Evolutionary conservation across 2,329 filamentous ascomycete genomes (phyloP).

Genomic region (Cercospora sp.): DNA sequence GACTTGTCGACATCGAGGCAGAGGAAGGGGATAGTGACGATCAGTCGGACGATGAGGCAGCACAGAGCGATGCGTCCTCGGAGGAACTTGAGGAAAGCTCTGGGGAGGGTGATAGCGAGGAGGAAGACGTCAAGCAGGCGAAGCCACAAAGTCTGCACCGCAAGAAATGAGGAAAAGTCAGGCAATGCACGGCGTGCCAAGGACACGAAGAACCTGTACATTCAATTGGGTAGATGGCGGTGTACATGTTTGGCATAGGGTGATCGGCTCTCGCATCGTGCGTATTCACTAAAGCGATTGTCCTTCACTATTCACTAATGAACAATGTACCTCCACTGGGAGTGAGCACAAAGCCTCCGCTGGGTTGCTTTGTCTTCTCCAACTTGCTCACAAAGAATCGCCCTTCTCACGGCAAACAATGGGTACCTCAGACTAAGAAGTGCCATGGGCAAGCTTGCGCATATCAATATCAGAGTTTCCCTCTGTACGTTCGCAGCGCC

Average conservation of each 20-base stretch:
- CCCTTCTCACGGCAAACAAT: background rate
- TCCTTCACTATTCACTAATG: background rate
- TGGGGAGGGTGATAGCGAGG: slow-evolving; percentile 41
- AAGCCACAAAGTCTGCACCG: slow-evolving; percentile 26
- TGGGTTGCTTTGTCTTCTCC: background rate
- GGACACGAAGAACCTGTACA: slow-evolving; percentile 2
- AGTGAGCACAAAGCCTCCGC: background rate
- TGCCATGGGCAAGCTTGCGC: background rate
- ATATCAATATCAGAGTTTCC: background rate
- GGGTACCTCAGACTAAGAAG: background rate
- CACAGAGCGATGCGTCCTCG: slow-evolving; percentile 14
- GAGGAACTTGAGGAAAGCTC: slow-evolving; percentile 48
- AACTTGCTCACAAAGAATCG: background rate
- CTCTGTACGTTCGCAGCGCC: background rate
- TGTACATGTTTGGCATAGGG: slow-evolving; percentile 15
- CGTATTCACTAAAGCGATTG: background rate
- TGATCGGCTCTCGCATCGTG: background rate
- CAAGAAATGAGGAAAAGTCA: slow-evolving; percentile 18
- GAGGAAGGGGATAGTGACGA: slow-evolving; percentile 50
- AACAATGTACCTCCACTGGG: background rate
- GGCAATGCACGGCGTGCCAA: background rate
- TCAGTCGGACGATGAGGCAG: slow-evolving; percentile 19
- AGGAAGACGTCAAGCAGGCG: slow-evolving; percentile 23
- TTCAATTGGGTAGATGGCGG: slow-evolving; percentile 15
- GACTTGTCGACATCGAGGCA: slow-evolving; percentile 54